Evolutionary conservation across 306 rosid genomes (phyloP), one percentile per base, ranked within the genome.

Genomic region (Mimosa pudica): DNA sequence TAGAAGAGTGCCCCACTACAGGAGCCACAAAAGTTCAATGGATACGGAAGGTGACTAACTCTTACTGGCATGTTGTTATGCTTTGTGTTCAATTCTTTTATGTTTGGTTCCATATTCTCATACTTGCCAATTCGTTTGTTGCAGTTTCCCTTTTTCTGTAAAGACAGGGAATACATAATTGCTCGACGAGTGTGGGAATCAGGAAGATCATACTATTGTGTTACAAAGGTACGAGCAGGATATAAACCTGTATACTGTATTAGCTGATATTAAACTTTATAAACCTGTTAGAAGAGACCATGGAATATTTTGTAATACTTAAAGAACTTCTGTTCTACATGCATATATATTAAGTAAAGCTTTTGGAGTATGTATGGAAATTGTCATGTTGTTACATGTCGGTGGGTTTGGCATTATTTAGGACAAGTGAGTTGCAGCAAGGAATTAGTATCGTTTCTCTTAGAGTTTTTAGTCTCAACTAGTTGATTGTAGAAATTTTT

Each of bases 111-210:
- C n/a, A 49, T 47, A 13, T 77, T 76, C 88, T 84, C 12, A 88
- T 79, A 36, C n/a, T 51, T 66, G 42, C 7, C 79, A n/a, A 80
- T 71, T 79, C n/a, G 65, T 80, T 66, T 84, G 83, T 30, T 60
- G 64, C 94, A 90, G 92, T 90, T 88, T 48, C 94, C 94, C 1
- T 85, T 90, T 66, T 90, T 90, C 85, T 88, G 89, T 65, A 90
- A 88, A 81, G 91, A 90, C 79, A 88, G 92, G 82, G 92, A 90
- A 18, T 90, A 90, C 77, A 74, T 90, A 70, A 88, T 90, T 77
- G 92, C 91, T 71, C 87, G 92, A 16, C 80, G 91, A 78, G 87
- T 90, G 35, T 90, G 90, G 90, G 91, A 88, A 76, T 85, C 87
- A 0, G 91, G 92, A 77, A 80, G 94, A 74, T 38, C 85, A 10